A percentile compares a stretch with the other conserved stretches of the same genome.
Conservation (phyloP, 768 basidiomycete genomes). For the Gyrodon lividus region DNA sequence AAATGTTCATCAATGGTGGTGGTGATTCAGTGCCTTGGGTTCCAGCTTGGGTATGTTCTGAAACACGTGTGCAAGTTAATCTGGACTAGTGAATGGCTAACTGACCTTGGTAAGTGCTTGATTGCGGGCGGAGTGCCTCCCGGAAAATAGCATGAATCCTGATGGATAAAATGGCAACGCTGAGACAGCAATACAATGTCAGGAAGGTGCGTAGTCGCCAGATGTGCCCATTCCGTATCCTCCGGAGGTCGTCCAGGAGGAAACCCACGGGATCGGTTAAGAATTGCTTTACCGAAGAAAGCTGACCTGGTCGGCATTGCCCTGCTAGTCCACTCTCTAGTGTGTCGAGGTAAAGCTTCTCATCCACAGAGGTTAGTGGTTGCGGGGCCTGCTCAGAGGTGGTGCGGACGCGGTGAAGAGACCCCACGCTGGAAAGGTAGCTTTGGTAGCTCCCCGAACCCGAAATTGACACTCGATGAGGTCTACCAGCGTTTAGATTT, state of each 20-base stretch:
- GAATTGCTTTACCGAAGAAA: conserved; percentile 29
- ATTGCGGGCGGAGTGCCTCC: neutral
- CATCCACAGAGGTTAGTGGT: conserved; percentile 1
- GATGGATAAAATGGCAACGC: conserved; percentile 39
- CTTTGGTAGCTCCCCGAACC: conserved; percentile 45
- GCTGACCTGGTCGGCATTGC: conserved; percentile 14
- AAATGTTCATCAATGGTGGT: conserved; percentile 29
- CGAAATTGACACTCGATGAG: conserved; percentile 24
- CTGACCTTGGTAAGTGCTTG: neutral
- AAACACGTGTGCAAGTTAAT: neutral
- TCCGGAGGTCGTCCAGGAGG: conserved; percentile 26
- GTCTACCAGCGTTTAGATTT: conserved; percentile 14
- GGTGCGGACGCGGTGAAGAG: conserved; percentile 40
- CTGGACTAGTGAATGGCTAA: neutral
- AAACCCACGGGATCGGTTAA: conserved; percentile 22
- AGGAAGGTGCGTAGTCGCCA: conserved; percentile 34
- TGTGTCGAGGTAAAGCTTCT: conserved; percentile 10
- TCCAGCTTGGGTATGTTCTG: neutral
- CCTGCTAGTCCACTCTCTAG: conserved; percentile 20
- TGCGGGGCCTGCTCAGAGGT: conserved; percentile 21
- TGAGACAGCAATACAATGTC: conserved; percentile 41
- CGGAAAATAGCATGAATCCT: conserved; percentile 19
- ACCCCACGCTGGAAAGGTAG: conserved; percentile 42
- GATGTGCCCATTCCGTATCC: conserved; percentile 21
- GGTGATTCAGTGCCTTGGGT: neutral